Evolutionary conservation across 1,139 yeast species (phyloP), one percentile per base, ranked within the genome.

Genomic region (Pichiaceae sp.): DNA sequence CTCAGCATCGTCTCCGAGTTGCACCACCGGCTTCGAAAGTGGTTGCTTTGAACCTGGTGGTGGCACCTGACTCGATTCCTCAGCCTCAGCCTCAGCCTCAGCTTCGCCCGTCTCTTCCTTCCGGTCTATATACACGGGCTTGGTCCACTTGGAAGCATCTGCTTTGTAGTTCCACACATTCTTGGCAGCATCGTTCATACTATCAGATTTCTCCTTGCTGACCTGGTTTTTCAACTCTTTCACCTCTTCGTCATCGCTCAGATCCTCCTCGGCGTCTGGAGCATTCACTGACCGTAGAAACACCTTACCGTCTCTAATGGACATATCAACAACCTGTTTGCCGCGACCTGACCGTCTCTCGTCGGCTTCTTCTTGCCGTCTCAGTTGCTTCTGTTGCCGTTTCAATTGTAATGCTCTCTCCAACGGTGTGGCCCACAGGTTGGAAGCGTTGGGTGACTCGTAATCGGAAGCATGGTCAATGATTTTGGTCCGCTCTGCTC

Each of bases 381-480:
- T 63, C 40, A 80, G 56, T 46, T 76, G 80, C 39, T 79, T 72
- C 52, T 89, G 96, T 53, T 87, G 96, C 46, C 75, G 75, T 56
- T 87, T 86, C 48, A 91, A 65, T 40, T 70, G 74, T 39, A 86
- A 65, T 0, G 96, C 97, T 47, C 93, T 74, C 52, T 93, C 97
- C 35, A 80, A 70, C 0, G 96, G 91, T 4, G 85, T 75, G 1
- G 95, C 78, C 98, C 98, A 93, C 47, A 77, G 67, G 48, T 69
- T 76, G 2, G 73, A 62, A 0, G 72, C 62, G 2, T 44, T 17
- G 0, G 78, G 76, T 33, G 70, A 44, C 36, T 82, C 93, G 54
- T 78, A 91, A 55, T 93, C 98, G 5, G 95, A 77, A 0, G 95
- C 96, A 52, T 86, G 82, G 53, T 93, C 99, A 31, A 93, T 89